phyloP scores from a whole-genome alignment of 2,329 filamentous ascomycete genomes.

The Biscogniauxia sp. region DNA sequence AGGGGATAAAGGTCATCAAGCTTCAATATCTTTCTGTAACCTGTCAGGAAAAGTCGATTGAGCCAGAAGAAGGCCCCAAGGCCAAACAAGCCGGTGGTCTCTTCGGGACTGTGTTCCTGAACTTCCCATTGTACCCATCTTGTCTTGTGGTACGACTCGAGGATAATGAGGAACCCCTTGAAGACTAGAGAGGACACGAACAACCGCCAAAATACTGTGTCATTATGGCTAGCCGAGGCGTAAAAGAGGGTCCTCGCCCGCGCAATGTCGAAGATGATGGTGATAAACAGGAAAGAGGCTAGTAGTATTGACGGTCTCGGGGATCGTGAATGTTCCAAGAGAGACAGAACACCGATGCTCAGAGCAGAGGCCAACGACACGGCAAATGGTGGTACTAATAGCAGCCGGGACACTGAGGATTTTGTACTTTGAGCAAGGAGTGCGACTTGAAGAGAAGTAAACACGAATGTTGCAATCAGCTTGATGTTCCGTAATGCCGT shows the following conservation, averaged over 20 bases:
- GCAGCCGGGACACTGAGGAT: constrained; percentile 11
- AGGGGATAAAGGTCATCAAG: constrained; percentile 35
- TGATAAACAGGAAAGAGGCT: constrained; percentile 39
- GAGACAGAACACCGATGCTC: constrained; percentile 15
- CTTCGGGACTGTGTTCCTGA: constrained; percentile 38
- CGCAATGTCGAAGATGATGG: constrained; percentile 42
- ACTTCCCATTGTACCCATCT: constrained; percentile 39
- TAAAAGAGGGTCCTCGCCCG: constrained; percentile 45
- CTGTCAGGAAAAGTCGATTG: constrained; percentile 33
- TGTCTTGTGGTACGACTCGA: constrained; percentile 40
- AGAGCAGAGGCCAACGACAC: constrained; percentile 22
- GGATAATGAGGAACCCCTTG: constrained; percentile 36
- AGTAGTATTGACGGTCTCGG: constrained; percentile 43
- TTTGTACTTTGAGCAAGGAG: background rate
- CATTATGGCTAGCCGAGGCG: constrained; percentile 4
- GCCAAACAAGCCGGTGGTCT: constrained; percentile 31
- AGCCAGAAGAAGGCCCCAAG: constrained; percentile 34
- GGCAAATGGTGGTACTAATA: background rate
- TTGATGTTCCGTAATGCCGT: constrained; percentile 34
- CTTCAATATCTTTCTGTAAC: constrained; percentile 34
- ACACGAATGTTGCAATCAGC: constrained; percentile 22
- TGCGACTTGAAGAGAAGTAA: background rate
- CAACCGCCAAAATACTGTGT: constrained; percentile 29
- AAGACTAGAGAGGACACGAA: constrained; percentile 35
- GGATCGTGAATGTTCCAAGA: constrained; percentile 15